A percentile compares a stretch with the other conserved stretches of the same genome.
These are phyloP conservation scores for Nakazawaea molendinolei DNA, from an alignment of 805 yeast genomes.

Conservation along the genomic window DNA sequence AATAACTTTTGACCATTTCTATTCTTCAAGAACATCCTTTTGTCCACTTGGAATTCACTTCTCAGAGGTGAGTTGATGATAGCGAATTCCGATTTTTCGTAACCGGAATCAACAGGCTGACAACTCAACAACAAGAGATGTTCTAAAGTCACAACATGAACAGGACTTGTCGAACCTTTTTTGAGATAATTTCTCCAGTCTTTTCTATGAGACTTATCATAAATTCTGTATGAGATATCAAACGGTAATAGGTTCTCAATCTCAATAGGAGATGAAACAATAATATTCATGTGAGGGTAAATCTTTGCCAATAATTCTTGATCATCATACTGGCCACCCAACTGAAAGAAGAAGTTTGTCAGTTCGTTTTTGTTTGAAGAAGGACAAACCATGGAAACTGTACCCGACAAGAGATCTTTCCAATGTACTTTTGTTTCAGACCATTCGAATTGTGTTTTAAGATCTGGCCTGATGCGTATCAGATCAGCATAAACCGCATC, in stretches of 20 bases:
- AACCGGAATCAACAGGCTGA: constrained; percentile 55
- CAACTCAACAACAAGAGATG: constrained; percentile 69
- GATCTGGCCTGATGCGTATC: constrained; percentile 57
- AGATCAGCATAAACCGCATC: constrained; percentile 52
- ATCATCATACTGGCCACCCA: constrained; percentile 55
- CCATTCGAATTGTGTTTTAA: constrained; percentile 58
- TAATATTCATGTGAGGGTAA: constrained; percentile 79
- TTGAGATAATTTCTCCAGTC: constrained; percentile 60
- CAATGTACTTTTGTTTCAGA: constrained; percentile 57
- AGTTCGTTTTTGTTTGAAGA: constrained; percentile 30
- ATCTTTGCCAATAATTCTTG: constrained; percentile 66
- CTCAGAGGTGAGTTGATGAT: constrained; percentile 55
- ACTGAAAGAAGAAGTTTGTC: constrained; percentile 56
- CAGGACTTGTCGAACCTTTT: constrained; percentile 61
- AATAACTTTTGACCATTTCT: constrained; percentile 63
- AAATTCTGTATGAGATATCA: constrained; percentile 67
- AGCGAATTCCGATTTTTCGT: constrained; percentile 62
- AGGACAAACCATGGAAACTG: constrained; percentile 56
- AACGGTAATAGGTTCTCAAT: constrained; percentile 81
- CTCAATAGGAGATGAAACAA: constrained; percentile 79
- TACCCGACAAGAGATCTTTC: constrained; percentile 47
- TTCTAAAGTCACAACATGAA: constrained; percentile 74
- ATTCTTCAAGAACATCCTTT: constrained; percentile 41
- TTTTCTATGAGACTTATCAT: constrained; percentile 62
- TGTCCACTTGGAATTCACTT: constrained; percentile 53